Conservation (phyloP, 1,139 yeast genomes). For the Meyerozyma sp. region DNA sequence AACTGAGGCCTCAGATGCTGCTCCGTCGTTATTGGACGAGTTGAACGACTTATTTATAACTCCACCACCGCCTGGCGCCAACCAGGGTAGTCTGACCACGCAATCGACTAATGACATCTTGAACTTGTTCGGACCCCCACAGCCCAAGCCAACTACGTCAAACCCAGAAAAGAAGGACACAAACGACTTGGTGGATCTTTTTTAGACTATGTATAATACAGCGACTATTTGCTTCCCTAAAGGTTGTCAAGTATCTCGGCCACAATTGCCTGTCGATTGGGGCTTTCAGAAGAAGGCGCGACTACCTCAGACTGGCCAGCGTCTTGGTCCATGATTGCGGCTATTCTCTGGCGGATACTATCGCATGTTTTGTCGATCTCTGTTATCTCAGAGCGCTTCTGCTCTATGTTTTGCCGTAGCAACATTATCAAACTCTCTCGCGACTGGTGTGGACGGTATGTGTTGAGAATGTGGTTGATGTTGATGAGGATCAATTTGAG, state of each 20-base stretch:
- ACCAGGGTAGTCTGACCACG: constrained; percentile 2
- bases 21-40: constrained; percentile 47
- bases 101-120: constrained; percentile 38
- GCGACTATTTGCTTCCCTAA: not conserved
- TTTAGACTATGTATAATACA: constrained; percentile 19
- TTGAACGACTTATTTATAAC: constrained; percentile 60
- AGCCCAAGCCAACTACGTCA: constrained; percentile 5
- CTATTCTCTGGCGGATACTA: constrained; percentile 27
- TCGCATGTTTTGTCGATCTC: constrained; percentile 42
- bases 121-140: constrained; percentile 26
- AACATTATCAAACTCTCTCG: constrained; percentile 73
- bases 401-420: constrained; percentile 57
- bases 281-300: not conserved
- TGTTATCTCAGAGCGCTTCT: constrained; percentile 48
- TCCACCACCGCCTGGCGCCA: constrained; percentile 11
- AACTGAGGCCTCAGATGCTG: constrained; percentile 24
- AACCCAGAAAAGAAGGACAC: constrained; percentile 15
- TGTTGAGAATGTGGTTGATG: constrained; percentile 77
- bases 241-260: not conserved
- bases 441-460: constrained; percentile 85
- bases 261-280: not conserved
- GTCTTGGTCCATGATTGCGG: not conserved
- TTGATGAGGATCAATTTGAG: constrained; percentile 72
- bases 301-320: not conserved
- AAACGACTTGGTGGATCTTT: constrained; percentile 55